Conservation (phyloP, 108 stramenopile genomes). For the Skeletonema menzelii region DNA sequence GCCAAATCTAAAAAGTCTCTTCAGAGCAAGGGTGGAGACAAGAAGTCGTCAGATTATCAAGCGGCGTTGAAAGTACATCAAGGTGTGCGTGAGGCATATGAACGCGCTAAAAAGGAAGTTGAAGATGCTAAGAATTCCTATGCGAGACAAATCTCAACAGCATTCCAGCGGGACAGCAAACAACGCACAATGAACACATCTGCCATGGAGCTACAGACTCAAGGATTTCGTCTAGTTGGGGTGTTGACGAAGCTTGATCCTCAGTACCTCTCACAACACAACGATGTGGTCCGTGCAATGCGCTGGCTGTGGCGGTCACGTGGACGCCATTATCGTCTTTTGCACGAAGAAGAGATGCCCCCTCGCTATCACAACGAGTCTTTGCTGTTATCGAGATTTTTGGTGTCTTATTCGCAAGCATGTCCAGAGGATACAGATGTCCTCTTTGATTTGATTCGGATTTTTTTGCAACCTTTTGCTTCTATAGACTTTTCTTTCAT, state of each 20-base stretch:
- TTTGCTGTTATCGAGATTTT: slow-evolving; percentile 61
- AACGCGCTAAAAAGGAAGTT: slow-evolving; percentile 49
- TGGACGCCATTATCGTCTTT: slow-evolving; percentile 75
- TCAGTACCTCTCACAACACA: slow-evolving; percentile 65
- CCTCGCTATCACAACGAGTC: slow-evolving; percentile 80
- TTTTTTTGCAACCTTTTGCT: slow-evolving; percentile 69
- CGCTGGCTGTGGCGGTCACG: slow-evolving; percentile 88
- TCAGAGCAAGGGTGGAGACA: slow-evolving; percentile 9
- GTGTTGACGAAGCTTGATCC: slow-evolving; percentile 55
- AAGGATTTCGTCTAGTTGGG: slow-evolving; percentile 71
- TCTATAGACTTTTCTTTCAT: slow-evolving; percentile 78
- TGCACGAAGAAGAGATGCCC: slow-evolving; percentile 78
- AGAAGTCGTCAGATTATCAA: slow-evolving; percentile 26
- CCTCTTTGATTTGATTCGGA: slow-evolving; percentile 82
- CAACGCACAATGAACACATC: slow-evolving; percentile 62
- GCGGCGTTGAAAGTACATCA: slow-evolving; percentile 40
- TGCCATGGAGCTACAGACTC: slow-evolving; percentile 74
- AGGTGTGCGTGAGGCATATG: slow-evolving; percentile 47
- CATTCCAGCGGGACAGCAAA: neutral
- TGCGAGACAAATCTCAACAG: slow-evolving; percentile 36
- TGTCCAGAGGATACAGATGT: slow-evolving; percentile 73
- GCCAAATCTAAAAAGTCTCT: slow-evolving; percentile 37
- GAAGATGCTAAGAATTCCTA: slow-evolving; percentile 49
- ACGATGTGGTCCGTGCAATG: slow-evolving; percentile 77
- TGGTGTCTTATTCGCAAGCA: slow-evolving; percentile 67